phyloP scores from a whole-genome alignment of 2,329 filamentous ascomycete species.

The Arthrobotrys iridis region DNA sequence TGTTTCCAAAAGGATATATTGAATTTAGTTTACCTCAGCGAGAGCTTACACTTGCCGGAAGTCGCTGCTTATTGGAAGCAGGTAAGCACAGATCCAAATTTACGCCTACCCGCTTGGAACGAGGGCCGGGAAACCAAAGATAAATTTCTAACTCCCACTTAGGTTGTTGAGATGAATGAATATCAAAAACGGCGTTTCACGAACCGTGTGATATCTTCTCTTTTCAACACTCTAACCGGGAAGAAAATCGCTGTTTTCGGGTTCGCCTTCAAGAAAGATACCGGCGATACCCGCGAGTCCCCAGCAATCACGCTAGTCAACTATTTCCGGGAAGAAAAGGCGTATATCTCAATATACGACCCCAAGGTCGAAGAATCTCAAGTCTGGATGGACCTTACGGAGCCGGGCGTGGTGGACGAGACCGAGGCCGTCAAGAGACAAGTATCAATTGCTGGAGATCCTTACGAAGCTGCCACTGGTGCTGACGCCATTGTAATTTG shows the following conservation, averaged over 20 bases:
- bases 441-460: conserved; percentile 62
- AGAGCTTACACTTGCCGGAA: conserved; percentile 74
- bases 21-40: conserved; percentile 77
- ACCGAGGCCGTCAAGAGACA: conserved; percentile 59
- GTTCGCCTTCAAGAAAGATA: conserved; percentile 83
- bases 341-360: conserved; percentile 69
- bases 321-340: conserved; percentile 72
- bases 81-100: conserved; percentile 54
- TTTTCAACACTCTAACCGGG: conserved; percentile 74
- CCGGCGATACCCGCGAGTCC: conserved; percentile 77
- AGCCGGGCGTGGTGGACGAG: conserved; percentile 59
- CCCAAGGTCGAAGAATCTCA: conserved; percentile 62
- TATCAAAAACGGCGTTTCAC: conserved; percentile 77
- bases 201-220: conserved; percentile 71
- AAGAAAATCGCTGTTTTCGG: conserved; percentile 79
- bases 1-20: conserved; percentile 85
- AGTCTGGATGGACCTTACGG: conserved; percentile 59
- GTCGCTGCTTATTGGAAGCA: conserved; percentile 79
- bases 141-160: background rate
- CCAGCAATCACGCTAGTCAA: conserved; percentile 75
- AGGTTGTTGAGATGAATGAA: conserved; percentile 79
- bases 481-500: conserved; percentile 66
- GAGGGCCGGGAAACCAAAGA: background rate
- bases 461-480: conserved; percentile 64
- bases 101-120: background rate